Evolutionary conservation across 2,329 filamentous ascomycete genomes (phyloP).

Genomic region (Arthrobotrys conoides): DNA sequence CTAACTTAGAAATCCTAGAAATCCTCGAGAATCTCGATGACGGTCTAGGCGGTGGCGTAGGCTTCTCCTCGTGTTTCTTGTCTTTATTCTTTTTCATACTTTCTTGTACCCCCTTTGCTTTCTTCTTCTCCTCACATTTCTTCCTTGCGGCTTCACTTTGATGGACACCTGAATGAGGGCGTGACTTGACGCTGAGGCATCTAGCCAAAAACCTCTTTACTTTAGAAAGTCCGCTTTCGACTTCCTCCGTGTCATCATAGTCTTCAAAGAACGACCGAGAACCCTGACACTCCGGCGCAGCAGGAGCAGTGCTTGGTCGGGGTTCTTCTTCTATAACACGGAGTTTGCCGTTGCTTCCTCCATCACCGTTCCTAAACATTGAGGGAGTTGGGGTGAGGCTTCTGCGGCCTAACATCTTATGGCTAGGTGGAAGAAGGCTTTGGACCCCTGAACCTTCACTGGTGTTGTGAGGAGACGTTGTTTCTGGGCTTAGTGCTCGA

Average conservation of each 20-base stretch:
- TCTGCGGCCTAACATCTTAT: not conserved
- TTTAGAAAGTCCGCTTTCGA: constrained; percentile 1
- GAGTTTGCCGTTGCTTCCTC: constrained; percentile 4
- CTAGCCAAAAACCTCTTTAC: constrained; percentile 32
- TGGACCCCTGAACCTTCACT: not conserved
- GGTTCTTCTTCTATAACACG: constrained; percentile 46
- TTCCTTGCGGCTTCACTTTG: not conserved
- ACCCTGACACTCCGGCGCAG: constrained; percentile 31
- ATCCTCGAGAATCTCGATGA: constrained; percentile 32
- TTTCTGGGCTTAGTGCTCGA: not conserved
- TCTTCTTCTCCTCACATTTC: constrained; percentile 12
- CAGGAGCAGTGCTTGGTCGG: constrained; percentile 25
- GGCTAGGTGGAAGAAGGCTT: not conserved
- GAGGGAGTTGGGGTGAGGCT: constrained; percentile 39
- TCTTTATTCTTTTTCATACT: constrained; percentile 32
- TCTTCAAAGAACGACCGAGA: constrained; percentile 54
- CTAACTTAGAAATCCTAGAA: constrained; percentile 3
- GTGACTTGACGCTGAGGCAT: constrained; percentile 29
- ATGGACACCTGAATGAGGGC: not conserved
- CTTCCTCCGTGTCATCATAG: constrained; percentile 35
- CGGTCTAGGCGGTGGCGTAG: constrained; percentile 39
- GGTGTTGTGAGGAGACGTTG: not conserved
- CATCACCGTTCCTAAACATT: constrained; percentile 38
- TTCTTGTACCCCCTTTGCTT: constrained; percentile 21
- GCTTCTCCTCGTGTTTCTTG: constrained; percentile 26